These are phyloP conservation scores for Aspergillus caelatus DNA, from an alignment of 2,329 filamentous ascomycete genomes.

Conservation along the genomic window DNA sequence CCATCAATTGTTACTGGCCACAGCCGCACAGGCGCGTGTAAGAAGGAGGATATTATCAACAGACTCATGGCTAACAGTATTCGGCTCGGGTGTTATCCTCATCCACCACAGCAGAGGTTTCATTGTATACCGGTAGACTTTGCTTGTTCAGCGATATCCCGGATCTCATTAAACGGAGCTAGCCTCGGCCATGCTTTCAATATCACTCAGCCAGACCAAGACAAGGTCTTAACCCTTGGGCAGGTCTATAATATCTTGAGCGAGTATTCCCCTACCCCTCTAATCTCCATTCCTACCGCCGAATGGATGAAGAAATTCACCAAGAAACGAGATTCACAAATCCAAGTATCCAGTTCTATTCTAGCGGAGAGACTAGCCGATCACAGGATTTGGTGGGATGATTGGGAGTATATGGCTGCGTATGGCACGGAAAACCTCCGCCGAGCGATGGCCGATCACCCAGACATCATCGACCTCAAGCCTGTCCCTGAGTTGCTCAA, in stretches of 20 bases:
- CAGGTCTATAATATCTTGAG: conserved; percentile 8
- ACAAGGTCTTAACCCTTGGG: background rate
- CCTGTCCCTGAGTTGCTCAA: conserved; percentile 10
- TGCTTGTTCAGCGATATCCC: conserved; percentile 16
- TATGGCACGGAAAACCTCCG: conserved; percentile 11
- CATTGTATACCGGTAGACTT: conserved; percentile 23
- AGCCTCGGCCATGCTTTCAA: conserved; percentile 24
- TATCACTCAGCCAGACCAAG: conserved; percentile 16
- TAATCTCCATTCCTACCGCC: conserved; percentile 2
- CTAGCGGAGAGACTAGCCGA: conserved; percentile 1
- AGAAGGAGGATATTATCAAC: conserved; percentile 19
- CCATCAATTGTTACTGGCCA: conserved; percentile 22
- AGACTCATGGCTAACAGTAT: conserved; percentile 22
- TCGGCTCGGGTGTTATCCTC: conserved; percentile 18
- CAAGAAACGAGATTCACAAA: background rate
- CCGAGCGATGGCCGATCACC: conserved; percentile 7
- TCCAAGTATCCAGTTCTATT: background rate
- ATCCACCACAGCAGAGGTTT: conserved; percentile 9
- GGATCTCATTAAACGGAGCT: conserved; percentile 9
- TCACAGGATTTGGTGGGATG: conserved; percentile 8
- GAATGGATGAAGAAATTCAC: conserved; percentile 5
- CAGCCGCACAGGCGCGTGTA: conserved; percentile 18
- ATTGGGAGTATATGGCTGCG: conserved; percentile 2
- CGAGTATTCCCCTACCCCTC: background rate
- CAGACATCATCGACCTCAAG: conserved; percentile 5